Evolutionary conservation across 768 basidiomycete species (phyloP), one percentile per base, ranked within the genome.

Genomic region (Russula virescens): DNA sequence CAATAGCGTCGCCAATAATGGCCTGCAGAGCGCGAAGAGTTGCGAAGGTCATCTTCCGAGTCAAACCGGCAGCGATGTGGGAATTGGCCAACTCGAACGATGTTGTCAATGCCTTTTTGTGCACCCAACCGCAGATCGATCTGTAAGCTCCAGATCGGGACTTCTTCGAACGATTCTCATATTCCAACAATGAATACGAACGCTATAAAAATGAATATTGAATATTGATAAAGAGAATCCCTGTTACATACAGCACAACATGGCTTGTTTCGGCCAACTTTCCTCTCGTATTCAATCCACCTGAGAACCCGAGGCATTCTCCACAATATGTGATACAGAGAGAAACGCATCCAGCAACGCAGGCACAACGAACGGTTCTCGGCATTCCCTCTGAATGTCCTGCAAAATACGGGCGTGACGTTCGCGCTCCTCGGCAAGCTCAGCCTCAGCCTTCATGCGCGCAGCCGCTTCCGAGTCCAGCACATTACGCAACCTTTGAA

Each of bases 311-410:
- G 49, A 21, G 25, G 51, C 26, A 11, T 8, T 21, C 45, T 68
- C 69, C 13, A 72, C 65, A 34, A 71, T 59, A 57, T 71, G 58
- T 31, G 71, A 68, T 35, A 74, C 58, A 42, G 67, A 65, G 48
- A 68, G 56, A 67, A 74, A 73, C 28, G 72, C 73, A 47, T 74
- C 71, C 60, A 71, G 57, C 53, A 74, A 68, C 23, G 73, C 71
- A 10, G 73, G 73, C 3, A 74, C 70, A 14, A 73, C 66, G 61
- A 73, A 68, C 38, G 73, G 73, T 58, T 65, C 64, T 6, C 49
- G 58, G 45, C 63, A 63, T 51, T 74, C 73, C 43, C 3, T 45
- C n/a, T 51, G 50, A 35, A 66, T 59, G 38, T 51, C 62, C 31
- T 54, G 64, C 42, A 66, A 46, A 54, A 64, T 48, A 2, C 52